Percentiles rank a stretch among this genome's conserved stretches.
These are phyloP conservation scores for Amanita molliuscula DNA, from an alignment of 768 basidiomycete species.

Conservation along the genomic window DNA sequence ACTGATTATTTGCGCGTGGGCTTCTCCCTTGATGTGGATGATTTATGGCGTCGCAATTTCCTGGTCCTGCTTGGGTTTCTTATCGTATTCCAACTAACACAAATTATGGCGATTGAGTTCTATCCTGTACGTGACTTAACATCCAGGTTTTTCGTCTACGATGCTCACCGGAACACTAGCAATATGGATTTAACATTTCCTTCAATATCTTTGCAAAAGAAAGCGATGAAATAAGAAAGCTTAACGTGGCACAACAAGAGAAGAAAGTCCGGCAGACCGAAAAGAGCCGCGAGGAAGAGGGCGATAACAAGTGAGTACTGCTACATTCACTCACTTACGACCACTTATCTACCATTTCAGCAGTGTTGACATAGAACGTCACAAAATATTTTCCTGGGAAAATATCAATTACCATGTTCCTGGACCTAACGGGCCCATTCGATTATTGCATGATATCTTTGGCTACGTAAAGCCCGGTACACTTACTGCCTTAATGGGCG, in stretches of 20 bases:
- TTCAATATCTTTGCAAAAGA: conserved; percentile 56
- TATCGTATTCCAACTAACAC: conserved; percentile 57
- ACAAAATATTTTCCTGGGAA: conserved; percentile 76
- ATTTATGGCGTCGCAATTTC: conserved; percentile 62
- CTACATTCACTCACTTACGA: background rate
- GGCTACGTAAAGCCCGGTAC: conserved; percentile 83
- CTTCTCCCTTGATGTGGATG: conserved; percentile 35
- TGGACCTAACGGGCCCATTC: conserved; percentile 44
- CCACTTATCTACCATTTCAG: conserved; percentile 4
- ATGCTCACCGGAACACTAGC: conserved; percentile 18
- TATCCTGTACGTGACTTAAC: conserved; percentile 37
- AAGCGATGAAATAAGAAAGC: conserved; percentile 37
- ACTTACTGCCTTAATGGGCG: conserved; percentile 83
- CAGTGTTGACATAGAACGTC: conserved; percentile 13
- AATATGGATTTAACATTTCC: conserved; percentile 39
- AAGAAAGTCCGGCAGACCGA: conserved; percentile 34
- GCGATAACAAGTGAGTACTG: conserved; percentile 4
- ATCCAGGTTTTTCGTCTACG: background rate
- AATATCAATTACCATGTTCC: conserved; percentile 69
- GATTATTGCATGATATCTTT: conserved; percentile 66
- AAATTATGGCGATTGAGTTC: conserved; percentile 57
- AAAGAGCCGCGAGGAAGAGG: conserved; percentile 17
- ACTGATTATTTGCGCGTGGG: conserved; percentile 48
- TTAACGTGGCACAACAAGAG: conserved; percentile 41
- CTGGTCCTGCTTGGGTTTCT: conserved; percentile 65